phyloP scores from a whole-genome alignment of 257 asterid genomes.

The Phtheirospermum japonicum region DNA sequence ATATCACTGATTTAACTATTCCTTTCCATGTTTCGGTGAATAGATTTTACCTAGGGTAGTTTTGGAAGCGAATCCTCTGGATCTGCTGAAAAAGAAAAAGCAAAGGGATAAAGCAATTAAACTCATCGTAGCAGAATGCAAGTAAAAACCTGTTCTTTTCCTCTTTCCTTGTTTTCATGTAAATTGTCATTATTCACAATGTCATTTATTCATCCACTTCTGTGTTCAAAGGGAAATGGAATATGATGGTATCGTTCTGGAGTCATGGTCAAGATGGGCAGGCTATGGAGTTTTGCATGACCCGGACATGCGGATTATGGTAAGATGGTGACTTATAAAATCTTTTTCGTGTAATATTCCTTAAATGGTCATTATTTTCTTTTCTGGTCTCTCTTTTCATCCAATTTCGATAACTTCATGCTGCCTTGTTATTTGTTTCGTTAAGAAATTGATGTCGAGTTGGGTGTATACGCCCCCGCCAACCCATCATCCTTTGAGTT shows the following conservation, averaged over 20 bases:
- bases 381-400: background rate
- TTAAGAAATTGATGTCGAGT: background rate
- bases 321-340: conserved; percentile 29
- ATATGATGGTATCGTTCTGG: conserved; percentile 94
- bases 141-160: conserved; percentile 42
- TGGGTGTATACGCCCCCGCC: conserved; percentile 1
- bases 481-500: background rate
- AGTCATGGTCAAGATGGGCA: conserved; percentile 98
- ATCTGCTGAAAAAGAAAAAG: conserved; percentile 69
- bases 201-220: conserved; percentile 18
- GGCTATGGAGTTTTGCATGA: conserved; percentile 86
- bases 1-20: conserved; percentile 23
- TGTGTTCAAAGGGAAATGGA: conserved; percentile 63
- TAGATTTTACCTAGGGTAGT: conserved; percentile 88
- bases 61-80: conserved; percentile 74
- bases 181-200: conserved; percentile 7
- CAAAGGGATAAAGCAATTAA: conserved; percentile 56
- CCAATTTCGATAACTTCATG: background rate
- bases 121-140: conserved; percentile 78
- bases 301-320: conserved; percentile 66
- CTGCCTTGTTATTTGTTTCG: background rate
- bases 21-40: conserved; percentile 20
- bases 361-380: background rate
- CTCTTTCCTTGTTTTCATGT: conserved; percentile 17
- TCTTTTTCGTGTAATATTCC: background rate